These are phyloP conservation scores for Lineolata rhizophorae DNA, from an alignment of 495 filamentous ascomycete species.

Conservation along the genomic window DNA sequence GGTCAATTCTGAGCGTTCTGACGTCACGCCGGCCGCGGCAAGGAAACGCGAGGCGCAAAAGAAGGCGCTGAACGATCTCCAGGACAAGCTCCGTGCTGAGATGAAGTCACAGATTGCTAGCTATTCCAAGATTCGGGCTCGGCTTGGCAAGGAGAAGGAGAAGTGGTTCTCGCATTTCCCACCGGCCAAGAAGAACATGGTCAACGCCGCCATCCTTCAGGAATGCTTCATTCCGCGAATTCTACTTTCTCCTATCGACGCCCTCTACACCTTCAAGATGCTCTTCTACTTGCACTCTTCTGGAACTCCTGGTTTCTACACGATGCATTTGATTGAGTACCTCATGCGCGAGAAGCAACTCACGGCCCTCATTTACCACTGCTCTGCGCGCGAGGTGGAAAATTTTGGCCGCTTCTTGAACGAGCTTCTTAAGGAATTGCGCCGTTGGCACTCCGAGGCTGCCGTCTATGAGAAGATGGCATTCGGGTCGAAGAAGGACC, in stretches of 20 bases:
- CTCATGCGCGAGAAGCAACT: conserved; percentile 66
- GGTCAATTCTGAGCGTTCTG: conserved; percentile 46
- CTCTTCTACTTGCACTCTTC: conserved; percentile 65
- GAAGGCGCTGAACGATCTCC: conserved; percentile 32
- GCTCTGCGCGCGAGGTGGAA: conserved; percentile 74
- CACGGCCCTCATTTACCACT: conserved; percentile 61
- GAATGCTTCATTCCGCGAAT: conserved; percentile 78
- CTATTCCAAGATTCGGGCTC: conserved; percentile 36
- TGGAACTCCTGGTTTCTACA: conserved; percentile 69
- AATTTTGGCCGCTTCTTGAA: conserved; percentile 76
- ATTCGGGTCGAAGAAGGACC: conserved; percentile 33
- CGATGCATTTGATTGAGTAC: conserved; percentile 60
- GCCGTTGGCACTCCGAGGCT: conserved; percentile 63
- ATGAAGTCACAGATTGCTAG: conserved; percentile 41
- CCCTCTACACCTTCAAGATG: conserved; percentile 68
- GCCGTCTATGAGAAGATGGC: conserved; percentile 61
- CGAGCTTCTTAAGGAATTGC: conserved; percentile 54
- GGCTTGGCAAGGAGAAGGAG: conserved; percentile 55
- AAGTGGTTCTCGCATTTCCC: conserved; percentile 47
- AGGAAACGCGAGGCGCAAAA: conserved; percentile 42
- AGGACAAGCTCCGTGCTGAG: conserved; percentile 44
- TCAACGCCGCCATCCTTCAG: conserved; percentile 60
- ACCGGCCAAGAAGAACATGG: conserved; percentile 36
- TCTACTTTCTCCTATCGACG: conserved; percentile 62
- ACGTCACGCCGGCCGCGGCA: conserved; percentile 38